phyloP scores from a whole-genome alignment of 1,284 basidiomycete genomes.

The Somion occarium region DNA sequence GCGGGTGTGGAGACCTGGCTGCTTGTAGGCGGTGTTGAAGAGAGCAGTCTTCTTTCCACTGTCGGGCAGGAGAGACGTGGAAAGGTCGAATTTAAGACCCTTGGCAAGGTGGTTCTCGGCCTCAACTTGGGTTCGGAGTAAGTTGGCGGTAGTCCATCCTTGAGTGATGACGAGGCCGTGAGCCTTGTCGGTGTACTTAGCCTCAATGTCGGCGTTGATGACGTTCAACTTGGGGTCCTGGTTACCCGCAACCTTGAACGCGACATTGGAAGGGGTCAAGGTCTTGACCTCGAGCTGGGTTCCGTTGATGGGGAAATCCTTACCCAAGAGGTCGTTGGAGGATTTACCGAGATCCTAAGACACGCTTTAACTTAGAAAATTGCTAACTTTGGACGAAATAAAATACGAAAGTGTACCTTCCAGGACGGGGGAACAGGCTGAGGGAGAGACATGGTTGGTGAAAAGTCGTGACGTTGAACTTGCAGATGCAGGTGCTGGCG shows the following conservation, averaged over 20 bases:
- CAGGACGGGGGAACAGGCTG: constrained; percentile 91
- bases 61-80: constrained; percentile 82
- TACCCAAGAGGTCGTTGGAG: constrained; percentile 89
- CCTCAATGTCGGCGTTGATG: constrained; percentile 87
- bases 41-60: constrained; percentile 83
- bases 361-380: neutral
- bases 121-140: constrained; percentile 90
- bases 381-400: neutral
- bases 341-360: constrained; percentile 93
- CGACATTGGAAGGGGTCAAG: constrained; percentile 83
- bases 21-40: constrained; percentile 89
- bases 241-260: constrained; percentile 83
- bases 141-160: constrained; percentile 93
- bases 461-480: constrained; percentile 21
- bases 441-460: constrained; percentile 66
- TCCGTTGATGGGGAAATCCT: constrained; percentile 88
- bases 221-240: constrained; percentile 69
- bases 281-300: constrained; percentile 92
- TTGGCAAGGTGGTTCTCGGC: constrained; percentile 97
- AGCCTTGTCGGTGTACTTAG: constrained; percentile 84
- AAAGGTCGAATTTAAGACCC: constrained; percentile 94
- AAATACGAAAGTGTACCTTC: constrained; percentile 55
- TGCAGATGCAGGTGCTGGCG: constrained; percentile 16
- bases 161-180: constrained; percentile 90
- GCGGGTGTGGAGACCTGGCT: constrained; percentile 92